Conservation (phyloP, 2,329 filamentous ascomycete genomes). For the Phaeosphaeria sp. region DNA sequence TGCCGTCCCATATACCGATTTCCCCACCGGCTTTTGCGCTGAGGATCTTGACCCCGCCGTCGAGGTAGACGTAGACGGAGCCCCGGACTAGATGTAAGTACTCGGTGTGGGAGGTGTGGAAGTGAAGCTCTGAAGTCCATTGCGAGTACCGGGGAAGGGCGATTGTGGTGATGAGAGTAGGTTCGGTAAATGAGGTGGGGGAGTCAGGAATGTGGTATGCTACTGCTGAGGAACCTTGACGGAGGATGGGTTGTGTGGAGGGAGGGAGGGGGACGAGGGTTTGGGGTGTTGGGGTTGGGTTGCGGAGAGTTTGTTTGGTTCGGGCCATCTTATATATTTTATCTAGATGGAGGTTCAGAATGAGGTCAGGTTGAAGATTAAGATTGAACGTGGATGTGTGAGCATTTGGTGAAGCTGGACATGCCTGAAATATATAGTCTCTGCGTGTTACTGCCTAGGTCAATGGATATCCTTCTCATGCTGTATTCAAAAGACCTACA, state of each 20-base stretch:
- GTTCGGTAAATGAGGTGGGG: constrained; percentile 15
- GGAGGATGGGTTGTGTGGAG: constrained; percentile 19
- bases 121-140: constrained; percentile 60
- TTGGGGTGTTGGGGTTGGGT: background rate
- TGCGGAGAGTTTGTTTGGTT: background rate
- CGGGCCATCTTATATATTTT: background rate
- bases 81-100: constrained; percentile 54
- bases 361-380: background rate
- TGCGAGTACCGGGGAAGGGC: constrained; percentile 52
- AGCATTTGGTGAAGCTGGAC: background rate
- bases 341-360: background rate
- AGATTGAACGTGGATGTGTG: background rate
- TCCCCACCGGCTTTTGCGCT: constrained; percentile 15
- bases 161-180: constrained; percentile 47
- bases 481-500: background rate
- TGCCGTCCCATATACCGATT: background rate
- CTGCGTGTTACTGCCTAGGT: background rate
- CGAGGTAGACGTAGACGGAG: constrained; percentile 35
- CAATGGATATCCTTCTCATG: background rate
- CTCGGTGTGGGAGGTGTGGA: constrained; percentile 57
- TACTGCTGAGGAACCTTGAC: constrained; percentile 24
- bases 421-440: background rate
- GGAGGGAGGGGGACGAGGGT: constrained; percentile 11
- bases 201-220: constrained; percentile 48
- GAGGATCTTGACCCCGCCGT: constrained; percentile 9